phyloP scores from a whole-genome alignment of 2,329 filamentous ascomycete species.

The Cladosporium sp. region DNA sequence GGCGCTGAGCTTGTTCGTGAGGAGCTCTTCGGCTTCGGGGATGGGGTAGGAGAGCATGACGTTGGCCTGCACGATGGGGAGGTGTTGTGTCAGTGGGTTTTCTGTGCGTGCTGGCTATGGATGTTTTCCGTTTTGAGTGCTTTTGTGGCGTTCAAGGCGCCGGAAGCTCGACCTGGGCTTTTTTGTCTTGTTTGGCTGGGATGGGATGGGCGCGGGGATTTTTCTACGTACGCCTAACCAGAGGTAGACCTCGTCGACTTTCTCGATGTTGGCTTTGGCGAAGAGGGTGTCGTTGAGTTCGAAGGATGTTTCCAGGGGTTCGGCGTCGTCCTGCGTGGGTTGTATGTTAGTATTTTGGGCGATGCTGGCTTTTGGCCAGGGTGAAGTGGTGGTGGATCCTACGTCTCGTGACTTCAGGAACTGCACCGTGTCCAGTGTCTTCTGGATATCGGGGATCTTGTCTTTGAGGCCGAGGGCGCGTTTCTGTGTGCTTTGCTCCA shows the following conservation, averaged over 20 bases:
- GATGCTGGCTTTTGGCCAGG: background rate
- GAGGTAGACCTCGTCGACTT: slow-evolving; percentile 88
- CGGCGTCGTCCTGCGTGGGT: slow-evolving; percentile 45
- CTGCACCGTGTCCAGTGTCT: slow-evolving; percentile 86
- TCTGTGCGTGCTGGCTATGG: background rate
- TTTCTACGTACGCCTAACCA: slow-evolving; percentile 77
- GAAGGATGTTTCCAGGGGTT: slow-evolving; percentile 87
- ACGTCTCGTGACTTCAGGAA: slow-evolving; percentile 80
- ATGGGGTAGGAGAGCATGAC: slow-evolving; percentile 97
- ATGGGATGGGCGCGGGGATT: background rate
- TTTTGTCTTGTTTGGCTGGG: background rate
- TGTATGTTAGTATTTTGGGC: background rate
- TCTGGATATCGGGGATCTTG: slow-evolving; percentile 96
- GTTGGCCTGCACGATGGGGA: slow-evolving; percentile 64
- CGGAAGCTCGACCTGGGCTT: background rate
- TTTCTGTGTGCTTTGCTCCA: slow-evolving; percentile 91
- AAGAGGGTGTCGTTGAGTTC: slow-evolving; percentile 96
- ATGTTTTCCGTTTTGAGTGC: background rate
- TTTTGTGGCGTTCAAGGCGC: background rate
- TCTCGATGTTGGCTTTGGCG: slow-evolving; percentile 78
- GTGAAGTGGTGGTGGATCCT: background rate
- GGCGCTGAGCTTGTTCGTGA: slow-evolving; percentile 73
- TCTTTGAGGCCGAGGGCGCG: slow-evolving; percentile 79
- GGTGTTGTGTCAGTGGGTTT: background rate
- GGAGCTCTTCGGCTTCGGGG: slow-evolving; percentile 76